These are phyloP conservation scores for Penicillium samsonianum DNA, from an alignment of 495 filamentous ascomycete genomes.

Conservation along the genomic window DNA sequence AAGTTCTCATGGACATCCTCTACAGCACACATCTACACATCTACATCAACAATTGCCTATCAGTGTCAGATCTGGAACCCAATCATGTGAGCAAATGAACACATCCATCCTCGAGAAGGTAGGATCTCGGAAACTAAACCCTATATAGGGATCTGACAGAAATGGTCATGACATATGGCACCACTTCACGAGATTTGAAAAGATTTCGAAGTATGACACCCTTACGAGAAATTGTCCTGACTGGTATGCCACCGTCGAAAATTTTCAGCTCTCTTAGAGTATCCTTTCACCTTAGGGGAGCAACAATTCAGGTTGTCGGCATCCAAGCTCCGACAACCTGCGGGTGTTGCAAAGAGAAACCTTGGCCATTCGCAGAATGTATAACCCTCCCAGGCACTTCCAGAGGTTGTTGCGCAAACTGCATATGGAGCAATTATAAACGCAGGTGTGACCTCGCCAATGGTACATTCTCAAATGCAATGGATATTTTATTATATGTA, in stretches of 20 bases:
- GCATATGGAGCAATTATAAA: no score
- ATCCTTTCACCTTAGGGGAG: background rate
- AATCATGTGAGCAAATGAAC: background rate
- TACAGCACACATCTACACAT: background rate
- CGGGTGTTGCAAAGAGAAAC: background rate
- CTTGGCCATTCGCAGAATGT: no score
- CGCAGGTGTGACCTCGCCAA: no score
- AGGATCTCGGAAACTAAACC: background rate
- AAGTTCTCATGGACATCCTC: background rate
- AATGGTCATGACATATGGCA: background rate
- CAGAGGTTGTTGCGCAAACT: no score
- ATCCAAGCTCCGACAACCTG: background rate
- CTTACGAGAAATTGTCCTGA: background rate
- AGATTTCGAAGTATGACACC: background rate
- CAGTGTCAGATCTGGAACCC: background rate
- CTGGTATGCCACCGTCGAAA: background rate
- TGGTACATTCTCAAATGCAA: no score
- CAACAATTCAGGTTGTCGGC: background rate
- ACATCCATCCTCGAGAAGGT: background rate
- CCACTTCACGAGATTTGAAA: no score
- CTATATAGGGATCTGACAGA: background rate
- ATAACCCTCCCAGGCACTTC: no score
- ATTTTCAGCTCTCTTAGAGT: fast-evolving
- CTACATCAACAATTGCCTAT: background rate
- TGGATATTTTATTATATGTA: no score